These are phyloP conservation scores for Pestalotiopsis sp. DNA, from an alignment of 2,329 filamentous ascomycete species.

Conservation along the genomic window DNA sequence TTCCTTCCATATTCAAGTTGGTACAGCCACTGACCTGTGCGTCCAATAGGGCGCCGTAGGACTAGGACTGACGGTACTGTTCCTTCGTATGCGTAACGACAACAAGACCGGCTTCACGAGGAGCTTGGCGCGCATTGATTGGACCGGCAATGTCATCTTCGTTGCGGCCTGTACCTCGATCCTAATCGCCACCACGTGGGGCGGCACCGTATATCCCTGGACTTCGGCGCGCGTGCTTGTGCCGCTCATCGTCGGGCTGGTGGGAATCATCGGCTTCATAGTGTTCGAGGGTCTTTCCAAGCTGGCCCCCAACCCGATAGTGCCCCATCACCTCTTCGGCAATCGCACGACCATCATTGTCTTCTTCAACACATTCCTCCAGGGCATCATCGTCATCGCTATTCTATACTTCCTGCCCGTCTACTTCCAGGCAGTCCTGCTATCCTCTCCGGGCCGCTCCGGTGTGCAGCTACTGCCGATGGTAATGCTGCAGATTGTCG, in stretches of 20 bases:
- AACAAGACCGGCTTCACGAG: background rate
- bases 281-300: background rate
- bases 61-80: constrained; percentile 23
- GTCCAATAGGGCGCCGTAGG: no score
- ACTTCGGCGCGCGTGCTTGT: constrained; percentile 14
- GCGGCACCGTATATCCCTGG: constrained; percentile 18
- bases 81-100: constrained; percentile 25
- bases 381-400: constrained; percentile 35
- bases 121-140: constrained; percentile 30
- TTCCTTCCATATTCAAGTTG: no score
- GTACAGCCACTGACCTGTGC: no score
- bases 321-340: constrained; percentile 42
- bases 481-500: constrained; percentile 7
- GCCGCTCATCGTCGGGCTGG: constrained; percentile 15
- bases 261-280: background rate
- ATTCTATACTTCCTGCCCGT: constrained; percentile 41
- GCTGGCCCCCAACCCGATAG: constrained; percentile 25
- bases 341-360: constrained; percentile 36
- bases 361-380: constrained; percentile 34
- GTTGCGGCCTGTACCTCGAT: constrained; percentile 31
- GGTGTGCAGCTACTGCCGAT: constrained; percentile 28
- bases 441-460: constrained; percentile 26
- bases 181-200: constrained; percentile 34
- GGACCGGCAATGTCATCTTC: constrained; percentile 34
- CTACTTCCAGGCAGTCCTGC: constrained; percentile 43